Percentiles rank a stretch among this genome's conserved stretches.
Evolutionary conservation across 768 basidiomycete genomes (phyloP).

Genomic region (Strobilomyces dryophilus): DNA sequence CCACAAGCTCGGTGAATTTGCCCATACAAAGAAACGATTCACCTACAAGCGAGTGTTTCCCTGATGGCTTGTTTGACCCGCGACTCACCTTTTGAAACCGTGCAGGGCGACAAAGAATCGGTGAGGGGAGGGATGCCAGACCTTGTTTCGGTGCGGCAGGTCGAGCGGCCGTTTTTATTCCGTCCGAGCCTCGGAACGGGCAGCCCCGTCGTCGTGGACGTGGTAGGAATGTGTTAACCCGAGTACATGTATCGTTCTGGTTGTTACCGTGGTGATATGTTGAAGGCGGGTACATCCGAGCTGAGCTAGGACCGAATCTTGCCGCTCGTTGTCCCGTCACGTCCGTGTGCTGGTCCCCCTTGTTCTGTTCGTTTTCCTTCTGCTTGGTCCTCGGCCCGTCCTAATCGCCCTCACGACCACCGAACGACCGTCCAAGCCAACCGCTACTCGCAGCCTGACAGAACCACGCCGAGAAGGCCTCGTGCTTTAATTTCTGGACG

Average conservation of each 20-base stretch:
- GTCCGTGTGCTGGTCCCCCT: not conserved
- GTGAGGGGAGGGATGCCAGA: conserved; percentile 2
- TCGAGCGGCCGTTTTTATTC: not conserved
- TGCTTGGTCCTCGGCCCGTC: conserved; percentile 4
- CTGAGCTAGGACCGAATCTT: conserved; percentile 11
- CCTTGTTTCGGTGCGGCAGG: not conserved
- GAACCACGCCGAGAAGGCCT: conserved; percentile 1
- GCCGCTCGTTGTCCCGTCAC: not conserved
- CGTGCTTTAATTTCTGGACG: conserved; percentile 16
- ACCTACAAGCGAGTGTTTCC: conserved; percentile 66
- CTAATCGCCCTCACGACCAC: not conserved
- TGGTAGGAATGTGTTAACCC: not conserved
- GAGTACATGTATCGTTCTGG: not conserved
- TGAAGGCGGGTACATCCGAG: conserved; percentile 29
- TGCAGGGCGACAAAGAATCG: conserved; percentile 40
- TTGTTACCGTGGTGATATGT: conserved; percentile 30
- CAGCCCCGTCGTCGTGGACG: not conserved
- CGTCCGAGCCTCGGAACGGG: not conserved
- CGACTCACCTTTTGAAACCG: conserved; percentile 1
- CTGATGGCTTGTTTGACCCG: not conserved
- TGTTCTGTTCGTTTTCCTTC: not conserved
- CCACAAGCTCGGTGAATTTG: conserved; percentile 95
- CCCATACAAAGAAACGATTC: conserved; percentile 85
- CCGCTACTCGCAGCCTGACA: not conserved
- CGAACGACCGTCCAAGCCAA: not conserved